Conservation (phyloP, 148 eudicot species). For the Tetragonia tetragonoides region DNA sequence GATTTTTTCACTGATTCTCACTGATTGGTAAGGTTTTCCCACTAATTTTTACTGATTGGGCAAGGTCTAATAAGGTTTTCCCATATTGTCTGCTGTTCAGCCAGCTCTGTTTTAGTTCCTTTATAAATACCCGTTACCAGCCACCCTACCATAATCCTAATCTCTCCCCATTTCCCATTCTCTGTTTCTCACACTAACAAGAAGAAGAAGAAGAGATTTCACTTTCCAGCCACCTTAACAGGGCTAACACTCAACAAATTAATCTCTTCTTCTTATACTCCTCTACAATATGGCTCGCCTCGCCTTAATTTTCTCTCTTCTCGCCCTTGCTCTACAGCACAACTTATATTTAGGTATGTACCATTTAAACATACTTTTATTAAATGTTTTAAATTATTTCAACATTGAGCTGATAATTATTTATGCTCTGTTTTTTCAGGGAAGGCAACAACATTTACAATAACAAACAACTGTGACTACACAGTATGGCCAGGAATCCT, state of each 20-base stretch:
- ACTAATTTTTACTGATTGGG: too few relatives aligned
- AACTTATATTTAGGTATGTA: slow-evolving; percentile 1
- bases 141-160: not conserved
- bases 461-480: slow-evolving; percentile 25
- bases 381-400: too few relatives aligned
- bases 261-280: not conserved
- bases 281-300: not conserved
- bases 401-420: not conserved
- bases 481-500: slow-evolving; percentile 28
- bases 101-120: not conserved
- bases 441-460: slow-evolving; percentile 17
- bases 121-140: not conserved
- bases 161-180: not conserved
- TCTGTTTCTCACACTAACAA: not conserved
- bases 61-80: too few relatives aligned
- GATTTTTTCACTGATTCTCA: too few relatives aligned
- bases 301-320: slow-evolving; percentile 3
- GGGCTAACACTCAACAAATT: too few relatives aligned
- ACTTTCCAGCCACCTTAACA: too few relatives aligned
- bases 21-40: too few relatives aligned
- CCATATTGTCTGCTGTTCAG: too few relatives aligned
- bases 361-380: too few relatives aligned
- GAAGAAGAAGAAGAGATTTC: too few relatives aligned
- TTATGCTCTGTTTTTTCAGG: not conserved
- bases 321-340: not conserved